Conservation (phyloP, 2,329 filamentous ascomycete genomes). For the Verticillium zaregamsianum region DNA sequence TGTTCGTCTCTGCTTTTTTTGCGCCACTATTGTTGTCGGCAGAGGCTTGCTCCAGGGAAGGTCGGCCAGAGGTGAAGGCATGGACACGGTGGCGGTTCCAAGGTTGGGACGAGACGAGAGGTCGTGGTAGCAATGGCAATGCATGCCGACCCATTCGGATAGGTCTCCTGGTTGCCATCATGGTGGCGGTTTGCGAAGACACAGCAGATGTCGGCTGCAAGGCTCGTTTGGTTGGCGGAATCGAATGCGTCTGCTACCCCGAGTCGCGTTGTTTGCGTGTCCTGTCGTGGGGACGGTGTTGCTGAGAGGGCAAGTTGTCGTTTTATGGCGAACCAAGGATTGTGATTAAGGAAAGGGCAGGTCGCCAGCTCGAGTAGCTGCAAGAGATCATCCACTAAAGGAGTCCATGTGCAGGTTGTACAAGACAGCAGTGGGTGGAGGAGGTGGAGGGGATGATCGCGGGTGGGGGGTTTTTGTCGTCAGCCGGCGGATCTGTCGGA, state of each 20-base stretch:
- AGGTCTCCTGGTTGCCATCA: background rate
- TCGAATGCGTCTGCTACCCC: background rate
- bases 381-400: background rate
- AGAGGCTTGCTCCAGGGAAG: background rate
- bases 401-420: background rate
- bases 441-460: background rate
- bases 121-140: background rate
- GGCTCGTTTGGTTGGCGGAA: background rate
- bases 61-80: background rate
- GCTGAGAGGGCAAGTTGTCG: background rate
- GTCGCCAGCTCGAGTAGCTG: background rate
- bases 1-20: background rate
- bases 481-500: background rate
- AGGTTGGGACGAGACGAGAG: background rate
- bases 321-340: background rate
- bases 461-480: background rate
- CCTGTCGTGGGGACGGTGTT: background rate
- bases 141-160: background rate
- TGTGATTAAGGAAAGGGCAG: background rate
- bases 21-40: background rate
- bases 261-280: background rate
- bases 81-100: background rate
- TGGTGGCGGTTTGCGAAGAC: background rate
- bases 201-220: background rate
- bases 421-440: background rate